Evolutionary conservation across 2,329 filamentous ascomycete species (phyloP).

Genomic region (Trichoderma semiorbis): DNA sequence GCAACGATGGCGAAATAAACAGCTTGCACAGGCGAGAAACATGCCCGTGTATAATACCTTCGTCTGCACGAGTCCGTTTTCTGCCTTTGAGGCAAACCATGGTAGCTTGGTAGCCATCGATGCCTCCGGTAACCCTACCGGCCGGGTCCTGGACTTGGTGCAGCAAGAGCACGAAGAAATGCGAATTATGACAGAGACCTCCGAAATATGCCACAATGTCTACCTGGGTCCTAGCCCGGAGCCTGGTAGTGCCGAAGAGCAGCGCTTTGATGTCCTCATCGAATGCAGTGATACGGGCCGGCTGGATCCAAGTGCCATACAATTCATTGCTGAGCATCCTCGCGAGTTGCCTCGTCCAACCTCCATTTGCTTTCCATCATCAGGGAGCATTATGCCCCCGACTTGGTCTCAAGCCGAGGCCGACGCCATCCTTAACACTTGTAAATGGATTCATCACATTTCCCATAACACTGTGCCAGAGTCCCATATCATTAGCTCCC

Average conservation of each 20-base stretch:
- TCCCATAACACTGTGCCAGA: conserved; percentile 59
- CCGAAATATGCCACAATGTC: conserved; percentile 85
- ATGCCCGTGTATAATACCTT: conserved; percentile 81
- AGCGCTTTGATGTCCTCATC: conserved; percentile 77
- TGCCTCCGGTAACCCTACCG: conserved; percentile 66
- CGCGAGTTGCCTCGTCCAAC: conserved; percentile 38
- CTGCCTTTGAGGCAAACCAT: conserved; percentile 66
- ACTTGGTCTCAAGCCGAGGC: conserved; percentile 80
- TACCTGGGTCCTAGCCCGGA: conserved; percentile 88
- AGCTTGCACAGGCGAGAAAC: conserved; percentile 52
- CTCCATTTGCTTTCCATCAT: conserved; percentile 77
- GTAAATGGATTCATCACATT: conserved; percentile 84
- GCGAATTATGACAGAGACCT: conserved; percentile 86
- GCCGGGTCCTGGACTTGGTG: conserved; percentile 81
- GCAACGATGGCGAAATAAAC: conserved; percentile 65
- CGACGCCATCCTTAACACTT: conserved; percentile 79
- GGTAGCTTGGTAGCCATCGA: conserved; percentile 72
- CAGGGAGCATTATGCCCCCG: conserved; percentile 84
- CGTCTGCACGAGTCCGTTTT: conserved; percentile 61
- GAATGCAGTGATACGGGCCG: conserved; percentile 84
- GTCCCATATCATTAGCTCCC: conserved; percentile 33
- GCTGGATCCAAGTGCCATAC: conserved; percentile 66
- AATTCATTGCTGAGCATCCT: conserved; percentile 57
- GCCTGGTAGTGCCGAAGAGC: conserved; percentile 53
- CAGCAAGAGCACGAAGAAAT: conserved; percentile 88